A percentile compares a stretch with the other conserved stretches of the same genome.
phyloP scores from a whole-genome alignment of 2,329 filamentous ascomycete genomes.

The Colletotrichum higginsianum region DNA sequence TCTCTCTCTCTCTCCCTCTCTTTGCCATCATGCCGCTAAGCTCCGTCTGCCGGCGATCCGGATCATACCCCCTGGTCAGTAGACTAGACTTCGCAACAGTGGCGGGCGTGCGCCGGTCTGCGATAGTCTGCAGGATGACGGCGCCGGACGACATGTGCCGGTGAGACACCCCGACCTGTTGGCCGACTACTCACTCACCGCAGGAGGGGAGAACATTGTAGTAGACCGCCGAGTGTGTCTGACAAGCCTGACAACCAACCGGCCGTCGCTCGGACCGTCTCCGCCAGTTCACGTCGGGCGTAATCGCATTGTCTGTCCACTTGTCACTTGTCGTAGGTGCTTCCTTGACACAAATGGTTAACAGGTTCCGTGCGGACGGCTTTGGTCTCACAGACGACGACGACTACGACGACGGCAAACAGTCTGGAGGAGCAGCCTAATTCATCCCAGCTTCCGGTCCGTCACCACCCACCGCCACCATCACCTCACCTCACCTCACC shows the following conservation, averaged over 20 bases:
- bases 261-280: background rate
- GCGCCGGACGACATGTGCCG: conserved; percentile 10
- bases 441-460: conserved; percentile 3
- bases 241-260: background rate
- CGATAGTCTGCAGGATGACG: conserved; percentile 11
- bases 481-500: background rate
- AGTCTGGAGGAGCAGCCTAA: background rate
- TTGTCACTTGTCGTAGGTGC: conserved; percentile 1
- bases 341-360: background rate
- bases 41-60: conserved; percentile 8
- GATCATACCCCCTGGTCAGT: conserved; percentile 2
- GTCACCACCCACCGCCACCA: conserved; percentile 5
- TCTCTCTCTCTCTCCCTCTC: background rate
- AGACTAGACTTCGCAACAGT: conserved; percentile 22
- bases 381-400: conserved; percentile 4
- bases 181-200: background rate
- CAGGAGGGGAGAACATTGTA: background rate
- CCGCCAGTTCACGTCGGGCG: background rate
- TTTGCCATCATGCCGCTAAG: background rate
- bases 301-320: conserved; percentile 13
- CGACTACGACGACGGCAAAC: background rate
- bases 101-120: conserved; percentile 19
- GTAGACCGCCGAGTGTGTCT: background rate
- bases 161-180: background rate
- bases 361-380: conserved; percentile 13